A percentile compares a stretch with the other conserved stretches of the same genome.
phyloP scores from a whole-genome alignment of 2,329 filamentous ascomycete genomes.

The Nemania sp. region DNA sequence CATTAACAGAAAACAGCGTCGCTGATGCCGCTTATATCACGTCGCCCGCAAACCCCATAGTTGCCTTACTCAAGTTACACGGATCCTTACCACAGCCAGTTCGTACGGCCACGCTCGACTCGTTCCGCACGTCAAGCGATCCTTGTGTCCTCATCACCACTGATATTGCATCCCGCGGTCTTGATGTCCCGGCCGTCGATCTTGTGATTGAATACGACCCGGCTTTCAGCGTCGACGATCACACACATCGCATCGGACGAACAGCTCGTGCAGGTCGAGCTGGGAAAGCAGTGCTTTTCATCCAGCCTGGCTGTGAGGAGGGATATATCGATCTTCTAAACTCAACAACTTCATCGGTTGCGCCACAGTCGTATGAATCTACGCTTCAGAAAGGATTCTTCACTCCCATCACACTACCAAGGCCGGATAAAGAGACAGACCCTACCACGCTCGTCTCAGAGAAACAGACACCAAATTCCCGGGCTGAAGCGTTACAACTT shows the following conservation, averaged over 20 bases:
- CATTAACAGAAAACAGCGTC: conserved; percentile 69
- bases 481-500: conserved; percentile 68
- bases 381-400: conserved; percentile 75
- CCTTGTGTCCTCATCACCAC: conserved; percentile 91
- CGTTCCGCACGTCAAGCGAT: conserved; percentile 79
- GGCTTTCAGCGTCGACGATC: conserved; percentile 91
- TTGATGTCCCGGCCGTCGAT: conserved; percentile 95
- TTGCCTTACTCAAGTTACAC: conserved; percentile 88
- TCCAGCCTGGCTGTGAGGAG: conserved; percentile 91
- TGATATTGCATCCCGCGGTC: conserved; percentile 93
- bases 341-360: conserved; percentile 58
- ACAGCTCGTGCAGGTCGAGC: conserved; percentile 92
- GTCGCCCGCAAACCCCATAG: conserved; percentile 75
- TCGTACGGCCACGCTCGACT: conserved; percentile 85
- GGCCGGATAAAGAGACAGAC: conserved; percentile 68
- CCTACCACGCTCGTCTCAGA: conserved; percentile 62
- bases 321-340: conserved; percentile 84
- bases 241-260: conserved; percentile 92
- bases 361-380: conserved; percentile 64
- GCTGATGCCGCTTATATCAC: conserved; percentile 78
- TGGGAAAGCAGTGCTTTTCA: conserved; percentile 88
- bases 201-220: conserved; percentile 97
- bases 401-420: conserved; percentile 70
- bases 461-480: conserved; percentile 58
- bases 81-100: conserved; percentile 90